Conservation (phyloP, 1,284 basidiomycete genomes). For the Mycosarcoma maydis region DNA sequence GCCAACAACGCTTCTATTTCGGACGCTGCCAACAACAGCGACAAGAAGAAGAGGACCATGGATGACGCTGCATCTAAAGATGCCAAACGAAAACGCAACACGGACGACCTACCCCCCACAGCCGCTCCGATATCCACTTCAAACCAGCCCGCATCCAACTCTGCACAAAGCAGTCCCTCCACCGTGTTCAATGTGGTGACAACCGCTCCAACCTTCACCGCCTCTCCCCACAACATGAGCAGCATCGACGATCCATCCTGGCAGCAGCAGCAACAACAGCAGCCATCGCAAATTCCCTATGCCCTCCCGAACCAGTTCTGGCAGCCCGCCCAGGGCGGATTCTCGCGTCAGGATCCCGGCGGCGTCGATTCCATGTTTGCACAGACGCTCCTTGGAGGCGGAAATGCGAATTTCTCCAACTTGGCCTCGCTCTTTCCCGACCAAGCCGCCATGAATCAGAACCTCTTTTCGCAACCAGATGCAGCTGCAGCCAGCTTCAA, state of each 20-base stretch:
- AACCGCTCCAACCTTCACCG: slow-evolving; percentile 4
- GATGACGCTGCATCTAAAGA: slow-evolving; percentile 19
- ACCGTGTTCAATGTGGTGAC: too few species aligned
- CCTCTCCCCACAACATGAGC: slow-evolving; percentile 13
- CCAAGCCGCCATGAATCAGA: slow-evolving; percentile 12
- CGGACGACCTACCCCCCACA: slow-evolving; percentile 17
- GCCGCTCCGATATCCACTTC: too few species aligned
- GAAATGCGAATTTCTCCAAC: slow-evolving; percentile 14
- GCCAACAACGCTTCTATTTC: background rate
- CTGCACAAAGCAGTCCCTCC: too few species aligned
- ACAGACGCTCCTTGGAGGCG: slow-evolving; percentile 36
- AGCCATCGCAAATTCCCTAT: slow-evolving; percentile 6
- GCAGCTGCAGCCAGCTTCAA: slow-evolving; percentile 5
- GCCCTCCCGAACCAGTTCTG: slow-evolving; percentile 22
- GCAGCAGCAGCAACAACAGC: slow-evolving; percentile 14
- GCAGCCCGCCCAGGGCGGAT: slow-evolving; percentile 9
- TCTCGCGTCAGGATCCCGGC: slow-evolving; percentile 3
- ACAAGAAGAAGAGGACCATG: slow-evolving; percentile 28
- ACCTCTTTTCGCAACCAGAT: slow-evolving; percentile 8
- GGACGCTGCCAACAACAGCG: background rate
- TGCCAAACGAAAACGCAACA: slow-evolving; percentile 32
- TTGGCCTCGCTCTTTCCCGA: slow-evolving; percentile 20
- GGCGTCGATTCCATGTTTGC: slow-evolving; percentile 33
- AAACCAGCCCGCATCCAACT: too few species aligned
- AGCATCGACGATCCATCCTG: slow-evolving; percentile 17